Base-by-base conservation (phyloP, 768 basidiomycete species). In the Inosperma sp. region DNA sequence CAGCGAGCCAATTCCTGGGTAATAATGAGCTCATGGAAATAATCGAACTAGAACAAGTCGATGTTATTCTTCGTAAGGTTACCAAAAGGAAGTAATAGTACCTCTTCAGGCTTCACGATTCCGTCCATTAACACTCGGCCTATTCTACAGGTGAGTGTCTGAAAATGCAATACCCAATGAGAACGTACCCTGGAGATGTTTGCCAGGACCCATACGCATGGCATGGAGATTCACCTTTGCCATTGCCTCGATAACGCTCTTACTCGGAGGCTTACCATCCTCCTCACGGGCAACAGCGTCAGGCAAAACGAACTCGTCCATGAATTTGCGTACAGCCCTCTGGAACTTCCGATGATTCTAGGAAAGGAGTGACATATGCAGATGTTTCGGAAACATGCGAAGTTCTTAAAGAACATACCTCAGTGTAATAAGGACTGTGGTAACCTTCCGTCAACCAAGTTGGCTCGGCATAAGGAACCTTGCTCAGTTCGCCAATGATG, bases 171-270 rank as follows among this genome's bases (percentile, higher is more conserved):
- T 13, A 22, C 19, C 42, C 35, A 27, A 7, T 8, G 17, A 22
- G 12, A 21, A 48, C 48, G 8, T 36, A 61, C 73, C 71, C 58
- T 88, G 78, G 19, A 97, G 74, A 60, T 96, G 93, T 65, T 88
- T 88, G 22, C 92, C 93, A 19, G 94, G 94, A 13, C 95, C 95
- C 70, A 94, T 75, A 16, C 90, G 83, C 93, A 96, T 95, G 12
- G 90, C 88, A 63, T 91, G 88, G 16, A 97, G 49, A 60, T 92
- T 83, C 25, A 79, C 46, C 44, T 82, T 82, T 13, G 68, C 71
- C 88, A 95, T 88, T 54, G 82, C 81, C 59, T 93, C 81, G 42
- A 93, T 71, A 27, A 95, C 86, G 44, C 71, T 68, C 63, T 86
- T 79, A 52, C 82, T 85, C 0, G 91, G 86, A 21, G 87, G 78